Evolutionary conservation across 2,329 filamentous ascomycete genomes (phyloP).

Genomic region (Aureobasidium sp.): DNA sequence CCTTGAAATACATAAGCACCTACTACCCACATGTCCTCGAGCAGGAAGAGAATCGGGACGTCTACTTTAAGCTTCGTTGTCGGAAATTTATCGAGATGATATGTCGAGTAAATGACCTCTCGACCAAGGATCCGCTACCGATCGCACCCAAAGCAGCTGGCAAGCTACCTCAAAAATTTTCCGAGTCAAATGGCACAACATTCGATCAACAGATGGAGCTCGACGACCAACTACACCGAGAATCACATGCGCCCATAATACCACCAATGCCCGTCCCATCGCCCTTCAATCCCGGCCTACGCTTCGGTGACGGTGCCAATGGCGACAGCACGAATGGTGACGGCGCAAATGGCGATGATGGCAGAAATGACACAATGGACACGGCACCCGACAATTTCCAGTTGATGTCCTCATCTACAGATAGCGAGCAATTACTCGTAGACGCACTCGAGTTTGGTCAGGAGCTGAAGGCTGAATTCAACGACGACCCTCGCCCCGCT

Average conservation of each 20-base stretch:
- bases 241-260: conserved; percentile 18
- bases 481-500: conserved; percentile 61
- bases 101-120: conserved; percentile 61
- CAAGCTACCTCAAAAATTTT: conserved; percentile 20
- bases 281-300: not conserved
- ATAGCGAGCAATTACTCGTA: conserved; percentile 49
- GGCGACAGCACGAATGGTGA: not conserved
- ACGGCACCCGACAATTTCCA: conserved; percentile 21
- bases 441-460: conserved; percentile 75
- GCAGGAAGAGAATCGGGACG: conserved; percentile 61
- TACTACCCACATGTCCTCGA: conserved; percentile 76
- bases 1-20: conserved; percentile 69
- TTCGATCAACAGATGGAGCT: conserved; percentile 53
- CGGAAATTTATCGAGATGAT: conserved; percentile 96
- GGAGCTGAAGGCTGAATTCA: conserved; percentile 69
- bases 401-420: conserved; percentile 17
- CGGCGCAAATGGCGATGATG: conserved; percentile 15
- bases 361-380: conserved; percentile 30
- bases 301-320: conserved; percentile 7
- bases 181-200: conserved; percentile 21
- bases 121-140: conserved; percentile 32
- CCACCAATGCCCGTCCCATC: conserved; percentile 12
- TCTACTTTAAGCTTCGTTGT: conserved; percentile 81
- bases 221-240: conserved; percentile 43
- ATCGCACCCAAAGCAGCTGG: conserved; percentile 26